Evolutionary conservation across 1,284 basidiomycete species (phyloP), one percentile per base, ranked within the genome.

Genomic region (Gomphus bonarii): DNA sequence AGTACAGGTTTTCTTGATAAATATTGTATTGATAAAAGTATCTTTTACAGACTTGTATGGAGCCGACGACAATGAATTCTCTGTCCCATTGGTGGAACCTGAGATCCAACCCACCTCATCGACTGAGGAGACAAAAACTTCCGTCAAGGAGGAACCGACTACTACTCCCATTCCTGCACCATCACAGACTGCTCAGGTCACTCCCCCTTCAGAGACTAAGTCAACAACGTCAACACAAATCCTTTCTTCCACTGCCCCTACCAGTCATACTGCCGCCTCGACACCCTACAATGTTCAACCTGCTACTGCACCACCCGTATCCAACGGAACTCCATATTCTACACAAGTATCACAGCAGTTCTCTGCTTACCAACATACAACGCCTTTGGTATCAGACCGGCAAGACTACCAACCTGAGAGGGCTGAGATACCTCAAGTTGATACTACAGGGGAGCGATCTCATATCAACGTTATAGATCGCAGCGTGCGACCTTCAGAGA

Each of bases 401-500:
- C 50, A 53, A 44, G 52, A 31, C n/a, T 25, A 43, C 25, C 16
- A 30, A 31, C 16, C 54, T 28, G 54, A 55, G 16, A 43, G 54
- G 25, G 25, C 44, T 55, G 57, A 58, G 49, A 58, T 58, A 22
- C 49, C 28, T 14, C 49, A 58, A 52, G 43, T 58, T 10, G 57
- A 58, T 33, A 58, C 57, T 18, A 58, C 57, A 52, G 57, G 49
- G 12, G 57, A 58, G 30, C 50, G 57, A 31, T 58, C 57, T 38
- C 57, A 52, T 16, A 58, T 58, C 20, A 58, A 58, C 22, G 57
- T 53, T 22, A 30, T 58, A 30, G 57, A 87, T 64, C 79, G 86
- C 53, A 82, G 81, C 20, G 78, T 94, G 28, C 79, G 89, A 57
- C 92, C 93, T 12, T 91, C 89, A 54, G 94, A 97, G 71, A 95